phyloP scores from a whole-genome alignment of 805 yeast genomes.

The Hemisphaericaspora nanyangensis region DNA sequence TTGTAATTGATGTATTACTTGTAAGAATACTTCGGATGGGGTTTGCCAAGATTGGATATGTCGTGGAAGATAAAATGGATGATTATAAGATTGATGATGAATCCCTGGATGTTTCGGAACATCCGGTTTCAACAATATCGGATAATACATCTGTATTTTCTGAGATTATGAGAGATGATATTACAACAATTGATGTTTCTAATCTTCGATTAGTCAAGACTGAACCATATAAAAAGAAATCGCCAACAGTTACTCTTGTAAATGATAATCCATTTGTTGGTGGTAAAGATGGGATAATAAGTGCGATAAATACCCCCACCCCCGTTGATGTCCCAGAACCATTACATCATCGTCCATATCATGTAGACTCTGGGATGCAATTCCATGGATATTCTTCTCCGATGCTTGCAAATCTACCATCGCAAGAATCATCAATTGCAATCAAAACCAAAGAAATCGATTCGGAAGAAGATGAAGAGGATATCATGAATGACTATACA shows the following conservation, averaged over 20 bases:
- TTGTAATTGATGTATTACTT: slow-evolving; percentile 42
- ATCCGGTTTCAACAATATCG: slow-evolving; percentile 13
- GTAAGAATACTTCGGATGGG: slow-evolving; percentile 25
- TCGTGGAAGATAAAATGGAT: slow-evolving; percentile 6
- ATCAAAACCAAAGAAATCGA: not conserved
- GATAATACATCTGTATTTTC: slow-evolving; percentile 15
- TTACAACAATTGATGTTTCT: slow-evolving; percentile 35
- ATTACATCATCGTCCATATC: not conserved
- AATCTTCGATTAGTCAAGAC: slow-evolving; percentile 15
- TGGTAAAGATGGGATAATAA: not conserved
- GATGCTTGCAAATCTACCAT: not conserved
- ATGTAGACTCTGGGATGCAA: not conserved
- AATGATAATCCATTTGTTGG: slow-evolving; percentile 18
- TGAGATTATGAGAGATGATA: slow-evolving; percentile 27
- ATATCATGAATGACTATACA: slow-evolving; percentile 4
- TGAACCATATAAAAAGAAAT: slow-evolving; percentile 7
- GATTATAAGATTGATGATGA: no score
- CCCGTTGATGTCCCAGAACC: slow-evolving; percentile 1
- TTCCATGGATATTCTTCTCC: not conserved
- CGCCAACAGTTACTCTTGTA: slow-evolving; percentile 1
- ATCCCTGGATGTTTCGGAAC: slow-evolving; percentile 9
- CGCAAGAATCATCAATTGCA: not conserved
- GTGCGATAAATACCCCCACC: not conserved
- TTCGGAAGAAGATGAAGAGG: slow-evolving; percentile 8
- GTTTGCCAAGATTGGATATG: slow-evolving; percentile 9